phyloP scores from a whole-genome alignment of 768 basidiomycete genomes.

The Xerocomus spinulosus region DNA sequence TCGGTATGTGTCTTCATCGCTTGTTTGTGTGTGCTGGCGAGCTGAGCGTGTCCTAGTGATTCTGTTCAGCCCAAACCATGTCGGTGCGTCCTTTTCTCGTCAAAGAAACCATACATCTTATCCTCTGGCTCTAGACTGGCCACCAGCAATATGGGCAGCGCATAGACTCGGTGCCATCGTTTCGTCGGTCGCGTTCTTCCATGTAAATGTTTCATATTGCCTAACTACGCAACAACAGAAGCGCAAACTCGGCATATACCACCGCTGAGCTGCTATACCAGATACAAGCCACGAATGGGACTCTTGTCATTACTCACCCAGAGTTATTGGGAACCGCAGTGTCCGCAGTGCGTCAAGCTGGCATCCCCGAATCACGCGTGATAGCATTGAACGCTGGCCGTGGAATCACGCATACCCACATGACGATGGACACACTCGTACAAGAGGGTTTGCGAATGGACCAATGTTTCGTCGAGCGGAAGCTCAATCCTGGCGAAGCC shows the following conservation, averaged over 20 bases:
- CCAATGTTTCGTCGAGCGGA: constrained; percentile 42
- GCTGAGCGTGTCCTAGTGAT: constrained; percentile 40
- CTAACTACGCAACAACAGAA: constrained; percentile 7
- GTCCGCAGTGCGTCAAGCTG: constrained; percentile 27
- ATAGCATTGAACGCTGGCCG: constrained; percentile 23
- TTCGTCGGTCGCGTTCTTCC: constrained; percentile 39
- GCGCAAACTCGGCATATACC: constrained; percentile 36
- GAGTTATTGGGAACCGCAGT: constrained; percentile 25
- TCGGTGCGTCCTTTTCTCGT: constrained; percentile 41
- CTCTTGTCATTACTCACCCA: constrained; percentile 31
- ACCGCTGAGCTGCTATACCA: constrained; percentile 31
- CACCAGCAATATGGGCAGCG: constrained; percentile 52
- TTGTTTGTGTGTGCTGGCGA: not conserved
- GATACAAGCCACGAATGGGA: constrained; percentile 23
- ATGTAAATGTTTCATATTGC: not conserved
- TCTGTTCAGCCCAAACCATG: constrained; percentile 59
- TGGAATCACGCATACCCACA: constrained; percentile 2
- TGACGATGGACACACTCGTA: constrained; percentile 48
- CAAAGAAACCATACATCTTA: too few relatives aligned
- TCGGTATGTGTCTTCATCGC: constrained; percentile 38
- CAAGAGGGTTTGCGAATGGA: constrained; percentile 35
- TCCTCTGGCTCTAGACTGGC: constrained; percentile 48
- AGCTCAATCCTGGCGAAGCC: constrained; percentile 52
- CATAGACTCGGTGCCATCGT: constrained; percentile 56
- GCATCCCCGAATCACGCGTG: constrained; percentile 29